Conservation (phyloP, 2,329 filamentous ascomycete species). For the Fusarium sacchari region DNA sequence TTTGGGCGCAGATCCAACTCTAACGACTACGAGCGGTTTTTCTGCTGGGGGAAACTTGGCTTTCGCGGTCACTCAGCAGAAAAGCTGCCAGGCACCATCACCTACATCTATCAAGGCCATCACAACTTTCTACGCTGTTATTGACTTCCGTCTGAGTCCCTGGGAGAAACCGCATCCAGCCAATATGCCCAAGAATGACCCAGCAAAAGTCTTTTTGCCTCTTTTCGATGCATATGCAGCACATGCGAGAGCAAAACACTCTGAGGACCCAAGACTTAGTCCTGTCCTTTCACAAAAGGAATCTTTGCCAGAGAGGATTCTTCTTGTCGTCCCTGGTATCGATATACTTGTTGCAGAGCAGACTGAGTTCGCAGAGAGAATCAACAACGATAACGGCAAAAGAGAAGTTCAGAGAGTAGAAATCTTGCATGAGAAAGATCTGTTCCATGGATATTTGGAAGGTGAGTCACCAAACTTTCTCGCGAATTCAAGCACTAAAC, state of each 20-base stretch:
- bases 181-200: constrained; percentile 51
- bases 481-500: neutral
- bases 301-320: constrained; percentile 50
- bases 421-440: constrained; percentile 34
- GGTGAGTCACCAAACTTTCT: constrained; percentile 5
- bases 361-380: constrained; percentile 50
- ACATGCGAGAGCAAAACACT: constrained; percentile 40
- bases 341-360: constrained; percentile 56
- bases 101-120: constrained; percentile 49
- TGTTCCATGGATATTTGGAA: constrained; percentile 46
- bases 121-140: constrained; percentile 53
- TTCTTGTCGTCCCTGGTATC: constrained; percentile 53
- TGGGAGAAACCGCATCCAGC: constrained; percentile 52
- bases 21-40: constrained; percentile 56
- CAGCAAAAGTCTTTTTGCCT: constrained; percentile 50
- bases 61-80: constrained; percentile 47
- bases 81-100: constrained; percentile 32
- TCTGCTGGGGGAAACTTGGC: constrained; percentile 58
- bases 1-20: constrained; percentile 51
- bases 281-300: constrained; percentile 49
- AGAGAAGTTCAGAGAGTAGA: constrained; percentile 28
- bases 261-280: constrained; percentile 50
- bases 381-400: constrained; percentile 38
- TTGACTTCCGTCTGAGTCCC: constrained; percentile 53
- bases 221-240: constrained; percentile 57